Evolutionary conservation across 2,329 filamentous ascomycete genomes (phyloP).

Genomic region (Pyricularia grisea): DNA sequence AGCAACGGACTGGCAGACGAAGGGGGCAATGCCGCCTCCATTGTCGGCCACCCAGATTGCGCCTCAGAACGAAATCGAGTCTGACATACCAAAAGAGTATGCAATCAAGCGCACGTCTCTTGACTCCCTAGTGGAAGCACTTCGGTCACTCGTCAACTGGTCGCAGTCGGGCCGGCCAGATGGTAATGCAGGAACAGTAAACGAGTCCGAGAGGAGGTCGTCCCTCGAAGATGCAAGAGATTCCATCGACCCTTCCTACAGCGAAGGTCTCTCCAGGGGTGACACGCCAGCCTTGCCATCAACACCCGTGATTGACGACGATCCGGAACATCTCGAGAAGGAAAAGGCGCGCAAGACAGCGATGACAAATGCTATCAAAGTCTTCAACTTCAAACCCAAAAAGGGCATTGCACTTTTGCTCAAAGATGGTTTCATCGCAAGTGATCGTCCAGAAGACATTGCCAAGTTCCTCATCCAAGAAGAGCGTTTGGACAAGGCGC

Average conservation of each 20-base stretch:
- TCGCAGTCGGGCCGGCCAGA: constrained; percentile 59
- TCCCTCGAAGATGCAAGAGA: constrained; percentile 51
- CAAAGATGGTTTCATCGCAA: constrained; percentile 78
- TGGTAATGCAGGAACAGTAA: constrained; percentile 33
- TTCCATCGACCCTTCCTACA: constrained; percentile 63
- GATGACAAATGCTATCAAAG: constrained; percentile 74
- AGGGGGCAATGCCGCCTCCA: constrained; percentile 76
- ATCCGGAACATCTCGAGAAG: constrained; percentile 88
- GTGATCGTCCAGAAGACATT: constrained; percentile 70
- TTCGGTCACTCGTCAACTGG: constrained; percentile 90
- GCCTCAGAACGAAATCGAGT: constrained; percentile 48
- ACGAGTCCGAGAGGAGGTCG: constrained; percentile 40
- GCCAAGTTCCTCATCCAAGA: constrained; percentile 74
- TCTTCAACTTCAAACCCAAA: constrained; percentile 98
- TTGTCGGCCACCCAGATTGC: constrained; percentile 71
- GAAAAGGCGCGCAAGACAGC: constrained; percentile 93
- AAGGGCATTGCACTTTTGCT: constrained; percentile 78
- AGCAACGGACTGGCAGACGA: constrained; percentile 73
- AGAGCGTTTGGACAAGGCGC: constrained; percentile 80
- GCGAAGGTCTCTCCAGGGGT: constrained; percentile 50
- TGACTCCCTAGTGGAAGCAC: constrained; percentile 77
- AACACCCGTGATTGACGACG: constrained; percentile 71
- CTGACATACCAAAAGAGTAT: constrained; percentile 79
- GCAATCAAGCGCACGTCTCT: constrained; percentile 82
- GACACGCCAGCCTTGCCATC: constrained; percentile 51